Conservation (phyloP, 768 basidiomycete species). For the Phaffia tasmanica region DNA sequence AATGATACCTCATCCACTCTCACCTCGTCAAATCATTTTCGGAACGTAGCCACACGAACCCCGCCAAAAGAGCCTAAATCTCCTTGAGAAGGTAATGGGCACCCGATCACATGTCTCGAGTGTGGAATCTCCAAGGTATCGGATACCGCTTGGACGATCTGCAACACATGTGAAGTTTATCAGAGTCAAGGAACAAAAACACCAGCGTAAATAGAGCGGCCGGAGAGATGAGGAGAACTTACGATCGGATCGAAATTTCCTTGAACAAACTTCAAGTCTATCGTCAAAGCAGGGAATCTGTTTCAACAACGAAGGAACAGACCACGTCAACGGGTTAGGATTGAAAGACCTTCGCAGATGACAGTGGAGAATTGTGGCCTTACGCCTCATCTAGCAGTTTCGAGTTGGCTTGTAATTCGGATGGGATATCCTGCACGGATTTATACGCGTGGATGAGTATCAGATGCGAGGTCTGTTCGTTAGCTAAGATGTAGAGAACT, state of each 20-base stretch:
- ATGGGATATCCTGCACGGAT: constrained; percentile 48
- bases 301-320: constrained; percentile 38
- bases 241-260: constrained; percentile 27
- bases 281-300: constrained; percentile 57
- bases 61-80: constrained; percentile 19
- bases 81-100: constrained; percentile 8
- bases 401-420: constrained; percentile 61
- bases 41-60: not conserved
- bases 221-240: constrained; percentile 31
- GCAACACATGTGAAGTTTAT: not conserved
- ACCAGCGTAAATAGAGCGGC: constrained; percentile 41
- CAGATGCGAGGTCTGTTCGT: constrained; percentile 59
- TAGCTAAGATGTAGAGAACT: constrained; percentile 54
- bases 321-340: not conserved
- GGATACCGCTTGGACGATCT: constrained; percentile 14
- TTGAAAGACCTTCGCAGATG: not conserved
- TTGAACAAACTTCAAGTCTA: constrained; percentile 45
- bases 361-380: constrained; percentile 37
- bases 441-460: constrained; percentile 60
- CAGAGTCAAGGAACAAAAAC: not conserved
- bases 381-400: constrained; percentile 36
- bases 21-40: no score
- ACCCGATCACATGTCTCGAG: constrained; percentile 24
- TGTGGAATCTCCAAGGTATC: constrained; percentile 14
- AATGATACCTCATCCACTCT: no score